Base-by-base conservation (phyloP, 306 rosid genomes). In the Alnus glutinosa region DNA sequence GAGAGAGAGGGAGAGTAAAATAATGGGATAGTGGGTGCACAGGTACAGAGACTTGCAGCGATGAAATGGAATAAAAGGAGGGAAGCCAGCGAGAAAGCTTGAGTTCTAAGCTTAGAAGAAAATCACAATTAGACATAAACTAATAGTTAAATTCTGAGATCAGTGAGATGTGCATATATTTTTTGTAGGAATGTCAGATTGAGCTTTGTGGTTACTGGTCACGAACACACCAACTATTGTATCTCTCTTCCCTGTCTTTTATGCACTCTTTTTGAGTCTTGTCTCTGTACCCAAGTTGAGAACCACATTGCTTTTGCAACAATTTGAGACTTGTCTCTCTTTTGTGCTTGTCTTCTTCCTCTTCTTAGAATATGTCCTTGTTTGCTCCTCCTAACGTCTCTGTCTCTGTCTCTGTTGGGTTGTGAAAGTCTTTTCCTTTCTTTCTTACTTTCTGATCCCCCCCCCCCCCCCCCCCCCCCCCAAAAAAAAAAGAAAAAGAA, bases 291-390 rank as follows among this genome's bases (percentile, higher is more conserved):
- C 78, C 77, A 87, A 61, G 68, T 77, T 42, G 82, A 84, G 75
- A 76, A 82, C 85, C 80, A 59, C 81, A 71, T 75, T 86, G 66
- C 82, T 71, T 75, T 54, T 64, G 77, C 79, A 64, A 84, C 88
- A 87, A 75, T 83, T 67, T 81, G 89, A 87, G 82, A 39, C 14
- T 58, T 58, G 5, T 67, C 82, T 78, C 81, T 78, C 44, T 81
- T 59, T 88, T 80, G 71, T 78, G 70, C 84, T 89, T 91, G 96
- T 91, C 96, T 75, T 89, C 81, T 91, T 86, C 36, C 83, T 55
- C 30, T 10, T 78, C 75, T 82, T 80, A 83, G 97, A 92, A 94
- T 93, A 88, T 85, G 82, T 47, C 59, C 58, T 47, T 57, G 63
- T 80, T 51, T 77, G 75, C 70, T 66, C 73, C 71, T 77, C 73